Evolutionary conservation across 2,329 filamentous ascomycete genomes (phyloP).

Genomic region (Curvularia verruculosa): DNA sequence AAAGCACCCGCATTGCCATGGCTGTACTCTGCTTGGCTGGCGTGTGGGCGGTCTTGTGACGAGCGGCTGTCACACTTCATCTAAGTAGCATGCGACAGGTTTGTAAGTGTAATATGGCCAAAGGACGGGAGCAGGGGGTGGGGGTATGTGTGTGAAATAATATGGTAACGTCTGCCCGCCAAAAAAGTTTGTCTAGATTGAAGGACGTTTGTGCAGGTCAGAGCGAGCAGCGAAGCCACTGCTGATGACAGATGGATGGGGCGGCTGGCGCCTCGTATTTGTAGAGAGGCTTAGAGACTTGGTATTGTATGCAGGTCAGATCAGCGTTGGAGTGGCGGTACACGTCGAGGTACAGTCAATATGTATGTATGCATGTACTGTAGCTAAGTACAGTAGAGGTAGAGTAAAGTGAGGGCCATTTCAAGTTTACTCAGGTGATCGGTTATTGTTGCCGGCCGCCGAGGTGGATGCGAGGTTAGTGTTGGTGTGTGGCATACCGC

Average conservation of each 20-base stretch:
- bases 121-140: conserved; percentile 34
- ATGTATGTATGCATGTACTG: too few relatives aligned
- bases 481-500: conserved; percentile 24
- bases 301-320: conserved; percentile 25
- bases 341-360: conserved; percentile 35
- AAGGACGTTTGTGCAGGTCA: conserved; percentile 2
- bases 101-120: conserved; percentile 34
- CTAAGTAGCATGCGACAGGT: conserved; percentile 44
- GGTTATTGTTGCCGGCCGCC: conserved; percentile 35
- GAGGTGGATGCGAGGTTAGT: conserved; percentile 30
- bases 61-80: conserved; percentile 37
- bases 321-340: conserved; percentile 19
- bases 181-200: conserved; percentile 25
- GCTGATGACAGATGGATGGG: conserved; percentile 3
- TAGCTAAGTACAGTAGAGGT: too few relatives aligned
- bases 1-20: conserved; percentile 3
- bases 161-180: conserved; percentile 28
- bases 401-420: too few relatives aligned
- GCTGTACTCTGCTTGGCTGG: conserved; percentile 6
- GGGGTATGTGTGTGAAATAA: conserved; percentile 15
- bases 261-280: neutral
- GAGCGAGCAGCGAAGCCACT: neutral
- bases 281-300: neutral
- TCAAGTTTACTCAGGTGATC: conserved; percentile 20
- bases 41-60: conserved; percentile 30